Evolutionary conservation across 192 early-diverging fungal species (phyloP).

Genomic region (Pilobolus umbonatus): DNA sequence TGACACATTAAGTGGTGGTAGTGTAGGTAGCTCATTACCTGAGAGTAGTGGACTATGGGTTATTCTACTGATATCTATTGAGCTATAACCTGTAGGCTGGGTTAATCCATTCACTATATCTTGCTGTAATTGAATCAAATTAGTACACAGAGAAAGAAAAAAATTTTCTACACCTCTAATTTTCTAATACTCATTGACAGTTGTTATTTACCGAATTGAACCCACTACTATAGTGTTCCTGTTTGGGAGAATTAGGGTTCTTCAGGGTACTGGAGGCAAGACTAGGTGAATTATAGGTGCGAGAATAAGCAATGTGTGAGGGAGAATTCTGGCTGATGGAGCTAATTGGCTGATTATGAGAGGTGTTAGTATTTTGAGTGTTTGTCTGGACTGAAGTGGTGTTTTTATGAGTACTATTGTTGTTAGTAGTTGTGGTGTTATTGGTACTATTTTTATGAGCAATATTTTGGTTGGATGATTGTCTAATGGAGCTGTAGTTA

Average conservation of each 20-base stretch:
- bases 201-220: conserved; percentile 10
- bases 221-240: conserved; percentile 5
- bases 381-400: not conserved
- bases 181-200: too few species aligned
- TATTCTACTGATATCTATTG: not conserved
- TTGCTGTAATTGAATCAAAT: not conserved
- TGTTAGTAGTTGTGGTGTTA: too few species aligned
- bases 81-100: conserved; percentile 2
- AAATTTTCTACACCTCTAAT: too few species aligned
- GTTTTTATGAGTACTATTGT: not conserved
- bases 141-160: not conserved
- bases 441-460: too few species aligned
- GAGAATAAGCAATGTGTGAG: too few species aligned
- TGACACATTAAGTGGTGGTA: conserved; percentile 8
- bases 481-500: conserved; percentile 12
- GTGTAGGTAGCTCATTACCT: conserved; percentile 2
- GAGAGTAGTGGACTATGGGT: not conserved
- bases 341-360: not conserved
- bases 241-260: too few species aligned
- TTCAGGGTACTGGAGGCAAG: not conserved
- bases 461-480: too few species aligned
- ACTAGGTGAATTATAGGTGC: not conserved
- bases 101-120: conserved; percentile 4
- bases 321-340: too few species aligned
- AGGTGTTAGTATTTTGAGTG: too few species aligned